These are phyloP conservation scores for Parafenestella ontariensis DNA, from an alignment of 2,329 filamentous ascomycete species.

Conservation along the genomic window DNA sequence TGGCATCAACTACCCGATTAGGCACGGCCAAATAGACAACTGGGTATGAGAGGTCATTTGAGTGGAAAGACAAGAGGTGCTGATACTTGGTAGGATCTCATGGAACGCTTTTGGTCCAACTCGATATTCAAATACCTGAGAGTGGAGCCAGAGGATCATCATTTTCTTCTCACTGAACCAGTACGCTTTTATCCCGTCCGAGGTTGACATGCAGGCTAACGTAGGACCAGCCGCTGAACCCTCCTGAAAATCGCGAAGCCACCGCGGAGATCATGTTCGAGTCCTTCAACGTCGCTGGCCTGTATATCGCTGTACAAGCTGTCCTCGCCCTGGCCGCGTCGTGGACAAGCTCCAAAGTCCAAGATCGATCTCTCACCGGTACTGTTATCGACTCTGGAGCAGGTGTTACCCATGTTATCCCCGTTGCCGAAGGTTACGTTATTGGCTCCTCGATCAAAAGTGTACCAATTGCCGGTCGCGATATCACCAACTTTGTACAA, in stretches of 20 bases:
- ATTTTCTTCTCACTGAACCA: slow-evolving; percentile 96
- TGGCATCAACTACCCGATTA: slow-evolving; percentile 95
- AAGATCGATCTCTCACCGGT: slow-evolving; percentile 92
- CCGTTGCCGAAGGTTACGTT: slow-evolving; percentile 97
- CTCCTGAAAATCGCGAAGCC: slow-evolving; percentile 97
- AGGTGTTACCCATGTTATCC: slow-evolving; percentile 98
- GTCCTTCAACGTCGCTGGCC: slow-evolving; percentile 98
- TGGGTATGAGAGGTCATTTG: slow-evolving; percentile 68
- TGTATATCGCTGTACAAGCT: slow-evolving; percentile 98
- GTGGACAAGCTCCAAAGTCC: slow-evolving; percentile 98
- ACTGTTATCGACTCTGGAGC: slow-evolving; percentile 99
- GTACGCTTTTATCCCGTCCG: slow-evolving; percentile 59
- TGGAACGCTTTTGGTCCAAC: slow-evolving; percentile 99
- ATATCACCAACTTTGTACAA: slow-evolving; percentile 99
- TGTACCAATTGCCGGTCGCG: slow-evolving; percentile 95
- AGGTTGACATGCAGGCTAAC: slow-evolving; percentile 19
- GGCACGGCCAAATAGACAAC: slow-evolving; percentile 98
- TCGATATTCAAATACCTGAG: slow-evolving; percentile 99
- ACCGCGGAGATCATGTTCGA: slow-evolving; percentile 99
- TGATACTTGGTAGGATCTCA: slow-evolving; percentile 74
- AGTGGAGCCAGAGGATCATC: slow-evolving; percentile 97
- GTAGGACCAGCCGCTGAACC: slow-evolving; percentile 81
- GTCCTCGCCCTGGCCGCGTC: slow-evolving; percentile 95
- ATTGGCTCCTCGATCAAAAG: slow-evolving; percentile 99
- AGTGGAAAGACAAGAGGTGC: background rate